Conservation (phyloP, 306 rosid genomes). For the Quercus parvula region DNA sequence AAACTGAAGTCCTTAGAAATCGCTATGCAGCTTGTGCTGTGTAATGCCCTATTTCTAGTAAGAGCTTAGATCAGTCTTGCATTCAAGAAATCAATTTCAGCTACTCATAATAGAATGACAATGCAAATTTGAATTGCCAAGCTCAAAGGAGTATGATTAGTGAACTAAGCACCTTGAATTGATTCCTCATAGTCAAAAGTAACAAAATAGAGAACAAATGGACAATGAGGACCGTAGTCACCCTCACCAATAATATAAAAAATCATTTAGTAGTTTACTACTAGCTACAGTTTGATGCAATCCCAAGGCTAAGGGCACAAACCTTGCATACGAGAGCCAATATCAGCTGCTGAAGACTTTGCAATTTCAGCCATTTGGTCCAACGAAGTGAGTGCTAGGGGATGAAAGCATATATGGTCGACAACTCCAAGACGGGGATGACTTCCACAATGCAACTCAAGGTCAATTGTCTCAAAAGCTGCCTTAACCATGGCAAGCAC, state of each 20-base stretch:
- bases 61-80: neutral
- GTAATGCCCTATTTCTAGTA: neutral
- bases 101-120: neutral
- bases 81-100: neutral
- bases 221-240: neutral
- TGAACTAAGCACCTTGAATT: neutral
- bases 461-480: constrained; percentile 60
- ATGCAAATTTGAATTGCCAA: neutral
- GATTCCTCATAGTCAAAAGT: neutral
- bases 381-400: constrained; percentile 60
- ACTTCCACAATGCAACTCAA: constrained; percentile 65
- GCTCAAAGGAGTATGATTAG: neutral
- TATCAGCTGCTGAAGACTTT: constrained; percentile 46
- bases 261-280: neutral
- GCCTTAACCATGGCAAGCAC: constrained; percentile 76
- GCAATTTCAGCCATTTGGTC: constrained; percentile 61
- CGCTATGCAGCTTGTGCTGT: neutral
- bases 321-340: constrained; percentile 77
- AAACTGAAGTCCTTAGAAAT: neutral
- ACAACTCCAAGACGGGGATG: constrained; percentile 92
- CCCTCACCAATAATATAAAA: neutral
- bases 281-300: neutral
- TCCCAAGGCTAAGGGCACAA: constrained; percentile 21
- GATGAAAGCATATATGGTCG: constrained; percentile 90
- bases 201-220: neutral